phyloP scores from a whole-genome alignment of 805 yeast species.

The Candida sphagnicola region DNA sequence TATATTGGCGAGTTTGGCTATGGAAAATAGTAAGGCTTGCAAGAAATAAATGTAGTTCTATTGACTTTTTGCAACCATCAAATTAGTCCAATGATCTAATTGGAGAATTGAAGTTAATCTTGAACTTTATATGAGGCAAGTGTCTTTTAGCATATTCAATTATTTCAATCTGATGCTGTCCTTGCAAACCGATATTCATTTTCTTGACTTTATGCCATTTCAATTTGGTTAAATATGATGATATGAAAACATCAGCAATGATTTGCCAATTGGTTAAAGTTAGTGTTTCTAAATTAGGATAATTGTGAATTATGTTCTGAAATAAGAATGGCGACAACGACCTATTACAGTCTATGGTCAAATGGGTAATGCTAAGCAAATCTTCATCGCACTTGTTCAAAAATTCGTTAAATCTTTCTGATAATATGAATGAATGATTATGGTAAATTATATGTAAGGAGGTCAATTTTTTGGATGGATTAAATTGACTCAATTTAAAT shows the following conservation, averaged over 20 bases:
- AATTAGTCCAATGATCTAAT: background rate
- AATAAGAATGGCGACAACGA: slow-evolving; percentile 1
- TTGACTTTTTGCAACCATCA: too few species aligned
- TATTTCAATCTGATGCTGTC: background rate
- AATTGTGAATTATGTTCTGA: slow-evolving; percentile 6
- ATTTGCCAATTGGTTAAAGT: slow-evolving; percentile 20
- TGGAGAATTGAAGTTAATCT: background rate
- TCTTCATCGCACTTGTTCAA: slow-evolving; percentile 16
- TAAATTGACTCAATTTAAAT: slow-evolving; percentile 38
- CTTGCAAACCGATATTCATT: background rate
- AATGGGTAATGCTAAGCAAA: slow-evolving; percentile 12
- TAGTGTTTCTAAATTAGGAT: slow-evolving; percentile 14
- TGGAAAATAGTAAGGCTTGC: too few species aligned
- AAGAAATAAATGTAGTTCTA: too few species aligned
- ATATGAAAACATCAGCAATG: slow-evolving; percentile 10
- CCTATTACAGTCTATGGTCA: slow-evolving; percentile 11
- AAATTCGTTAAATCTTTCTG: slow-evolving; percentile 34
- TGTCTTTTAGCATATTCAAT: background rate
- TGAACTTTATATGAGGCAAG: background rate
- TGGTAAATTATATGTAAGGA: slow-evolving; percentile 22
- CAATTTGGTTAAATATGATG: slow-evolving; percentile 5
- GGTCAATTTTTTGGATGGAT: slow-evolving; percentile 18
- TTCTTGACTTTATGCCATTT: background rate
- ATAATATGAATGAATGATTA: slow-evolving; percentile 27
- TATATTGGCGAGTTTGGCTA: too few species aligned